Percentiles rank a stretch among this genome's conserved stretches.
Conservation (phyloP, 495 filamentous ascomycete species). For the Margaritispora aquatica region DNA sequence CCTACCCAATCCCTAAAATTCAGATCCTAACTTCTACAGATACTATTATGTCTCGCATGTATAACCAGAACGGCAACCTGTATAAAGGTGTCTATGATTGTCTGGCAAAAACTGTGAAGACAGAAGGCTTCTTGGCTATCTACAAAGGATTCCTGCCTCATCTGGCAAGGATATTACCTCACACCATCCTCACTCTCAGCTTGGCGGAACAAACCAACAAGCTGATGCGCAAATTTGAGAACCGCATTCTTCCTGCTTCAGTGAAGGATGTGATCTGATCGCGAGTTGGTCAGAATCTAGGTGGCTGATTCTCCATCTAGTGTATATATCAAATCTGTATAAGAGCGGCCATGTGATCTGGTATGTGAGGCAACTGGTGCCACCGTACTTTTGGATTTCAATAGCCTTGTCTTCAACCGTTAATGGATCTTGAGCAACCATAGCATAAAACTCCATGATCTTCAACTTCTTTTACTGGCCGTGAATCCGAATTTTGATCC, state of each 20-base stretch:
- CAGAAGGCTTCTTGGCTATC: slow-evolving; percentile 86
- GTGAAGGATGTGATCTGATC: slow-evolving; percentile 16
- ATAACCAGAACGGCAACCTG: slow-evolving; percentile 97
- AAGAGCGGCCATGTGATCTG: neutral
- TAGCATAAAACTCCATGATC: slow-evolving; percentile 41
- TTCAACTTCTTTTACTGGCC: slow-evolving; percentile 2
- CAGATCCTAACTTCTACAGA: slow-evolving; percentile 41
- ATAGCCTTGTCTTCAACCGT: slow-evolving; percentile 13
- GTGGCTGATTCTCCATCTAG: slow-evolving; percentile 8
- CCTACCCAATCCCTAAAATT: neutral
- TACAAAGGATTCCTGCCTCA: slow-evolving; percentile 99
- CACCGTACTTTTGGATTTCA: neutral
- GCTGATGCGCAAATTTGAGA: slow-evolving; percentile 71
- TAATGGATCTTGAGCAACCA: slow-evolving; percentile 48
- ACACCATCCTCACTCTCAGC: slow-evolving; percentile 87
- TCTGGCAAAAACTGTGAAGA: slow-evolving; percentile 80
- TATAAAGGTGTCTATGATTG: slow-evolving; percentile 93
- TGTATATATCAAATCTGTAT: slow-evolving; percentile 18
- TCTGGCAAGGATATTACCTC: slow-evolving; percentile 86
- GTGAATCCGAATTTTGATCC: slow-evolving; percentile 27
- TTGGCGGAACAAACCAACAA: slow-evolving; percentile 98
- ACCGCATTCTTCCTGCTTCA: slow-evolving; percentile 44
- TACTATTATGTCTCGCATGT: slow-evolving; percentile 97
- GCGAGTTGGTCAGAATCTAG: neutral
- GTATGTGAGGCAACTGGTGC: neutral